phyloP scores from a whole-genome alignment of 2,329 filamentous ascomycete genomes.

The Knoxdaviesia proteae region DNA sequence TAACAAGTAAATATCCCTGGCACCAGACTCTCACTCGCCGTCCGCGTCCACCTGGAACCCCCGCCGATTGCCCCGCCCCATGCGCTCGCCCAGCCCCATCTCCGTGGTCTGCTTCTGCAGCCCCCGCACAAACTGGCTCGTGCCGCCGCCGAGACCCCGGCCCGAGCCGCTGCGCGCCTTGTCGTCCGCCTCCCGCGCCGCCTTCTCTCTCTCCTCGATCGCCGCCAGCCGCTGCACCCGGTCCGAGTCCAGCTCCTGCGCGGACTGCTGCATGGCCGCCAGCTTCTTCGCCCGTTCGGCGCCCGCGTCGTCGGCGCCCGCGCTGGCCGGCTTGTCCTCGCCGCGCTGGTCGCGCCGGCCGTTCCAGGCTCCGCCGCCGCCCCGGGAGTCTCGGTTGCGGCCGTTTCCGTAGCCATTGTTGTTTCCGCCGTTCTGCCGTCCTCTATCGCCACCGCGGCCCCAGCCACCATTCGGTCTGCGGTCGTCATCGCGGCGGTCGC shows the following conservation, averaged over 20 bases:
- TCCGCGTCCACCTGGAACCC: constrained; percentile 25
- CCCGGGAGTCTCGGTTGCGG: no score
- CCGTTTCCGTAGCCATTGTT: no score
- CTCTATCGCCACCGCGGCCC: no score
- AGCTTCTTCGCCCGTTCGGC: constrained; percentile 45
- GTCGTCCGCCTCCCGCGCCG: constrained; percentile 46
- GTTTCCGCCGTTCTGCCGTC: no score
- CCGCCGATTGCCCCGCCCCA: constrained; percentile 22
- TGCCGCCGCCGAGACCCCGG: constrained; percentile 21
- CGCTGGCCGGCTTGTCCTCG: no score
- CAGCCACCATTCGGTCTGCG: no score
- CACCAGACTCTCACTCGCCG: neutral
- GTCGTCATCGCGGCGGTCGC: no score
- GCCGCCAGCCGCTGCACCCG: constrained; percentile 46
- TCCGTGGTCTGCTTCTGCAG: constrained; percentile 38
- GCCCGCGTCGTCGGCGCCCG: constrained; percentile 14
- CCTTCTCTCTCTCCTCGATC: constrained; percentile 43
- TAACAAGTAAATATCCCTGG: no score
- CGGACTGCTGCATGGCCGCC: constrained; percentile 53
- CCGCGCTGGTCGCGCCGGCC: no score
- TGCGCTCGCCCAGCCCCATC: constrained; percentile 28
- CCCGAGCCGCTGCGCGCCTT: constrained; percentile 20
- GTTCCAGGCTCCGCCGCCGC: no score
- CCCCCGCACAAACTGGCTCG: constrained; percentile 41
- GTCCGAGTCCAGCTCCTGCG: constrained; percentile 47